Base-by-base conservation (phyloP, 1,139 yeast species). In the Pichia sorboxylosa region DNA sequence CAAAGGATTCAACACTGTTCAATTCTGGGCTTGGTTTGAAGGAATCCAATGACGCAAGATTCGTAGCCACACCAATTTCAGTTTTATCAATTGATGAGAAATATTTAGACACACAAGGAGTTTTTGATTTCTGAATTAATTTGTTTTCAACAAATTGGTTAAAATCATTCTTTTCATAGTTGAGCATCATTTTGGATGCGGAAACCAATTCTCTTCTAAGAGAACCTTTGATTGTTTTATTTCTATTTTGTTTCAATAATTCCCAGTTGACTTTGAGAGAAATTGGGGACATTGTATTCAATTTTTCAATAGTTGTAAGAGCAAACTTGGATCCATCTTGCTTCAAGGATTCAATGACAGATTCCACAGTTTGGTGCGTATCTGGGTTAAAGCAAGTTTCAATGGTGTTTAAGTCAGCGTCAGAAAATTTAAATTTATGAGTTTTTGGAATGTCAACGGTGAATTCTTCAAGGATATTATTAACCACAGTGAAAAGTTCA, bases 131-230 rank as follows among this genome's bases (percentile, higher is more conserved):
- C 32, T 51, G 45, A 46, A 78, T 68, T 49, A 81, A 67, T 57
- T 83, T 72, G 43, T 82, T 74, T 44, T 68, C 55, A 37, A 90
- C 90, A 47, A 94, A 87, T 55, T 75, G 79, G 35, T 69, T 76
- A 51, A 82, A 82, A 47, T 73, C 79, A 51, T 66, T 66, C 42
- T 61, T 52, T 45, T 72, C 81, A 11, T 71, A 66, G 34, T 66
- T 63, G 27, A 62, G 55, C 76, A 82, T 73, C 57, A 85, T 67
- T 52, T 82, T 76, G 36, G 83, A 72, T 25, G 96, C 94, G 20
- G 90, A 61, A 37, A 67, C 64, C 57, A 83, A 64, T 56, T 90
- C 98, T 45, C 73, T 69, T 46, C 70, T 72, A 40, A 90, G 61
- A 32, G 90, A 83, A 31, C 71, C 61, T 39, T 69, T 66, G 46